phyloP scores from a whole-genome alignment of 2,329 filamentous ascomycete genomes.

The Colletotrichum cuscutae region DNA sequence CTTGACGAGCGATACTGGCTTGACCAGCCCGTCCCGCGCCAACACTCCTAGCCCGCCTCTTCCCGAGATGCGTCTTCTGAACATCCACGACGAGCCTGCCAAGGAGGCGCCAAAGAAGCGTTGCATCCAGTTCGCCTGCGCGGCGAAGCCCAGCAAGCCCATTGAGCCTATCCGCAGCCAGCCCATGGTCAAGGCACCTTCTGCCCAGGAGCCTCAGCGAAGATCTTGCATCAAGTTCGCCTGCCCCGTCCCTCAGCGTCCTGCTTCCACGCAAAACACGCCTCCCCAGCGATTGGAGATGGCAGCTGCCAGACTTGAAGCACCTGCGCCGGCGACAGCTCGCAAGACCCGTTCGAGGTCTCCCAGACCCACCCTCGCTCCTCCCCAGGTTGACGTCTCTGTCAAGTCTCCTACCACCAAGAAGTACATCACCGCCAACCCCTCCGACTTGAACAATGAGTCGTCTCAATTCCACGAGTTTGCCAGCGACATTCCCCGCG shows the following conservation, averaged over 20 bases:
- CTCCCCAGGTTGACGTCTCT: conserved; percentile 51
- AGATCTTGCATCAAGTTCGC: conserved; percentile 80
- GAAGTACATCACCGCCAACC: conserved; percentile 62
- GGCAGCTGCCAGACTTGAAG: conserved; percentile 17
- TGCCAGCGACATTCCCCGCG: conserved; percentile 81
- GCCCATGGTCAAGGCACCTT: conserved; percentile 45
- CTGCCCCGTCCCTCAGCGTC: conserved; percentile 64
- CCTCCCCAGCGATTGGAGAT: conserved; percentile 42
- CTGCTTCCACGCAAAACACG: conserved; percentile 53
- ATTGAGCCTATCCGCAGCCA: conserved; percentile 43
- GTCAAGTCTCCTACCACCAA: conserved; percentile 50
- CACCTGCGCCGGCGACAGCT: conserved; percentile 36
- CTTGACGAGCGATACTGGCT: conserved; percentile 91
- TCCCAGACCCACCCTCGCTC: conserved; percentile 39
- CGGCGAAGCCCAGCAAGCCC: conserved; percentile 58
- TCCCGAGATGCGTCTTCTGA: conserved; percentile 63
- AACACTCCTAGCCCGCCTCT: conserved; percentile 91
- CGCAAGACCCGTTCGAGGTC: conserved; percentile 40
- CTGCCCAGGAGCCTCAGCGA: conserved; percentile 54
- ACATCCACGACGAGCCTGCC: conserved; percentile 44
- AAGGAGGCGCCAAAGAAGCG: conserved; percentile 70
- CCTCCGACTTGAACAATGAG: conserved; percentile 62
- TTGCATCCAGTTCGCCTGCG: conserved; percentile 93
- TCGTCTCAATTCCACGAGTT: conserved; percentile 87
- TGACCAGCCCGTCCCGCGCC: conserved; percentile 89